These are phyloP conservation scores for Mycena maculata DNA, from an alignment of 768 basidiomycete species.

Conservation along the genomic window DNA sequence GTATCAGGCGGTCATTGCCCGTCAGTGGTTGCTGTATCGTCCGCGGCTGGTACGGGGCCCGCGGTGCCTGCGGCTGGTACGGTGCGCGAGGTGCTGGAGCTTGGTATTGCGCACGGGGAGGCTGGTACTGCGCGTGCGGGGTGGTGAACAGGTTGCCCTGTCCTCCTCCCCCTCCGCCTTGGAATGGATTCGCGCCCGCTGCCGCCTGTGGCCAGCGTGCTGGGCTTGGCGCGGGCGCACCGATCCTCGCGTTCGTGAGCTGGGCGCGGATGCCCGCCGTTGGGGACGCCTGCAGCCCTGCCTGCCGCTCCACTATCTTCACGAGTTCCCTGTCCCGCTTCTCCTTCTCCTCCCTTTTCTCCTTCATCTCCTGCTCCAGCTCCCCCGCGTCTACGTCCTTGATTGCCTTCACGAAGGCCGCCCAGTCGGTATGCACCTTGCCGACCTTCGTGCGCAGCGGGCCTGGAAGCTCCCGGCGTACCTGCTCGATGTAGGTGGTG, in stretches of 20 bases:
- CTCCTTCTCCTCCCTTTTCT: not conserved
- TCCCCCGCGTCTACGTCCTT: constrained; percentile 8
- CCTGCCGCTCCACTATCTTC: not conserved
- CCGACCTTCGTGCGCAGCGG: constrained; percentile 3
- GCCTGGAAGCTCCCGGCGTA: too few species aligned
- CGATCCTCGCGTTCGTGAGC: constrained; percentile 13
- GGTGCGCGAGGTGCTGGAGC: not conserved
- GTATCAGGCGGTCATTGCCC: not conserved
- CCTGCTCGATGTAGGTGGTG: too few species aligned
- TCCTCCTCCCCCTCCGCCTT: not conserved
- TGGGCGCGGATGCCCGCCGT: constrained; percentile 16
- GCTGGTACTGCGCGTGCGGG: not conserved
- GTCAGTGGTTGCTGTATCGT: constrained; percentile 4
- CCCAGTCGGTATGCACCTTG: constrained; percentile 1
- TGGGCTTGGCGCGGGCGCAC: not conserved
- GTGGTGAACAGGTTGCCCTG: constrained; percentile 7
- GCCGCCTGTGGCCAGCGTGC: not conserved
- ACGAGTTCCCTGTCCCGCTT: not conserved
- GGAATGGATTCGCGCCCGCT: constrained; percentile 7
- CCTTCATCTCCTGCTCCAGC: not conserved
- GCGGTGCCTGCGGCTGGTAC: not conserved
- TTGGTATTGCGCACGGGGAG: too few species aligned
- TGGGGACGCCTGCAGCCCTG: not conserved
- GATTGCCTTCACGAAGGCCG: constrained; percentile 2
- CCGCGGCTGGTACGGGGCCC: not conserved